These are phyloP conservation scores for Geotrichum siamense DNA, from an alignment of 1,139 yeast genomes.

Conservation along the genomic window DNA sequence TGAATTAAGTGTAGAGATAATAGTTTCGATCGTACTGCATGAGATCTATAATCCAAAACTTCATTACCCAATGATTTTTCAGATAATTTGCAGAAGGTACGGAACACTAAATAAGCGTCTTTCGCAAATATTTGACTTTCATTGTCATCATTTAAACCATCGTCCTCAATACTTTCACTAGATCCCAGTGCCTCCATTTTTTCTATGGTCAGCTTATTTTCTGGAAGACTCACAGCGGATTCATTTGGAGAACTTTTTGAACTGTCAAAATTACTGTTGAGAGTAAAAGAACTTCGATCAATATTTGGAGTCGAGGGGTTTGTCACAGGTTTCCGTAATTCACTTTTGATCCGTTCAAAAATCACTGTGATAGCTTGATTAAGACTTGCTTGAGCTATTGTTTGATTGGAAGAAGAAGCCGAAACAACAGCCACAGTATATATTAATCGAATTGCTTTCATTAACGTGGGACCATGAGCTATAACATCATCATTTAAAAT, in stretches of 20 bases:
- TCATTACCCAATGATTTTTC: slow-evolving; percentile 74
- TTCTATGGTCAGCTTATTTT: slow-evolving; percentile 23
- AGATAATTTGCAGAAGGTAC: slow-evolving; percentile 91
- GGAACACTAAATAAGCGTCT: slow-evolving; percentile 86
- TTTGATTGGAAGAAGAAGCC: slow-evolving; percentile 73
- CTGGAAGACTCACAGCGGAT: slow-evolving; percentile 2
- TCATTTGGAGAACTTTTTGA: slow-evolving; percentile 8
- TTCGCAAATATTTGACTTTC: slow-evolving; percentile 43
- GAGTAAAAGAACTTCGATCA: slow-evolving; percentile 6
- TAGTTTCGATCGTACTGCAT: slow-evolving; percentile 83
- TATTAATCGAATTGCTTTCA: slow-evolving; percentile 87
- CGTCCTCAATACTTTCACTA: slow-evolving; percentile 26
- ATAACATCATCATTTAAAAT: slow-evolving; percentile 72
- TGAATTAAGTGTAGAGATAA: slow-evolving; percentile 83
- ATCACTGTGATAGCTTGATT: slow-evolving; percentile 85
- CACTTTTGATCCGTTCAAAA: slow-evolving; percentile 59
- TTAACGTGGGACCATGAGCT: slow-evolving; percentile 82
- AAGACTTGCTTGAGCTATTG: slow-evolving; percentile 90
- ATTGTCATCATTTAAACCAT: slow-evolving; percentile 45
- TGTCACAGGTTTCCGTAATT: slow-evolving; percentile 10
- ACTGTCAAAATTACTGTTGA: background rate
- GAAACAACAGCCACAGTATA: slow-evolving; percentile 88
- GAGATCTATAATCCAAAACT: slow-evolving; percentile 74
- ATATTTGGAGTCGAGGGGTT: slow-evolving; percentile 7
- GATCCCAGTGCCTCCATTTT: slow-evolving; percentile 24